Evolutionary conservation across 176 grass and related monocot species (phyloP).

Genomic region (Guadua angustifolia): DNA sequence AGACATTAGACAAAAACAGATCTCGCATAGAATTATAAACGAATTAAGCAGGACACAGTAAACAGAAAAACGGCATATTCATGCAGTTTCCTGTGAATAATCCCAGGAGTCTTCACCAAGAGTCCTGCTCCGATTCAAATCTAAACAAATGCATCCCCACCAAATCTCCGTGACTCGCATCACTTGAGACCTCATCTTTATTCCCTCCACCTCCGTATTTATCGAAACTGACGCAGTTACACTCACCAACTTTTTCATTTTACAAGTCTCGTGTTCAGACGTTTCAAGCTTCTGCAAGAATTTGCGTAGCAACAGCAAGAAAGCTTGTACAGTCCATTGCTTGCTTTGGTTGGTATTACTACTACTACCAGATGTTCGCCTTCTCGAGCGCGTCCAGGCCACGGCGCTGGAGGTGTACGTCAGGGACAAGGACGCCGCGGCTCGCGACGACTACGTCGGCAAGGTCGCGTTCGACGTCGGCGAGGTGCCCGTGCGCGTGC

Average conservation of each 20-base stretch:
- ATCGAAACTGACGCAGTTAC: slow-evolving; percentile 17
- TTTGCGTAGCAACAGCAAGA: slow-evolving; percentile 35
- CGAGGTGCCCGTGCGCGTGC: slow-evolving; percentile 69
- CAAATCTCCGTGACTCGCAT: not conserved
- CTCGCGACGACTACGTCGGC: slow-evolving; percentile 58
- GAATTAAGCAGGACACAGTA: no score
- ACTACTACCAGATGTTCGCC: slow-evolving; percentile 63
- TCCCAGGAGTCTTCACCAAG: slow-evolving; percentile 34
- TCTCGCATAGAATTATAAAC: no score
- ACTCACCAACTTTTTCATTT: slow-evolving; percentile 17
- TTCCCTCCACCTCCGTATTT: slow-evolving; percentile 47
- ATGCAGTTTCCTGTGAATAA: slow-evolving; percentile 23
- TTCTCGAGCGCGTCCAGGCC: slow-evolving; percentile 70
- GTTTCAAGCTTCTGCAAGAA: slow-evolving; percentile 45
- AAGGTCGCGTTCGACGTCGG: slow-evolving; percentile 63
- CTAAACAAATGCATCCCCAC: slow-evolving; percentile 32
- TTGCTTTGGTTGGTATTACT: not conserved
- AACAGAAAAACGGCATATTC: not conserved
- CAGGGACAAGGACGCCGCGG: slow-evolving; percentile 51
- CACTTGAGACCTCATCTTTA: slow-evolving; percentile 53
- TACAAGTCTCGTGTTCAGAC: slow-evolving; percentile 10
- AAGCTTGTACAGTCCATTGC: slow-evolving; percentile 39
- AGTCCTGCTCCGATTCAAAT: slow-evolving; percentile 37
- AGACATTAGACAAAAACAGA: not conserved
- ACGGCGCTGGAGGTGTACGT: slow-evolving; percentile 66